Evolutionary conservation across 768 basidiomycete genomes (phyloP).

Genomic region (Trametes punicea): DNA sequence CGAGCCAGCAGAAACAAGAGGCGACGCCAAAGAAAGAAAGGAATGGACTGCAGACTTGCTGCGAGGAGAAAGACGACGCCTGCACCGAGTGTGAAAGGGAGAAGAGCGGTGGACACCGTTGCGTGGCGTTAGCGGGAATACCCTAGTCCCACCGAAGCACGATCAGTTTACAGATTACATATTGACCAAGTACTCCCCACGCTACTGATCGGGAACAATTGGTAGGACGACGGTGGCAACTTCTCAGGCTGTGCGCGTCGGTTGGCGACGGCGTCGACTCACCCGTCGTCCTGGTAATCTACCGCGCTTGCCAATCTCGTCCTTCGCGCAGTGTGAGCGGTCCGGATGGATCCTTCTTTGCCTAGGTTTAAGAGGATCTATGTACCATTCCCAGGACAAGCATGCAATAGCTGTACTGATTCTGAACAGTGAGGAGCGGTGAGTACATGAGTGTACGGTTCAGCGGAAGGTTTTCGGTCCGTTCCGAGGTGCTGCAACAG

Average conservation of each 20-base stretch:
- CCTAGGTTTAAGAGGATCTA: neutral
- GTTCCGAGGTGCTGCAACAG: no score
- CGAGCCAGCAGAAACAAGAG: constrained; percentile 22
- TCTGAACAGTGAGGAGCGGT: no score
- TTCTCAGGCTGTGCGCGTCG: constrained; percentile 10
- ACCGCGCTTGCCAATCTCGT: constrained; percentile 1
- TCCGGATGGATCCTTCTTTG: neutral
- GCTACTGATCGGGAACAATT: constrained; percentile 10
- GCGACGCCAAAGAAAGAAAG: constrained; percentile 30
- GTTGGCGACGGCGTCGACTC: constrained; percentile 8
- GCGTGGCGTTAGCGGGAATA: neutral
- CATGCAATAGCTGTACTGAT: no score
- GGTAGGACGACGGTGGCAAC: constrained; percentile 18
- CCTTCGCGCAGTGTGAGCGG: neutral
- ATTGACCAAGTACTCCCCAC: no score
- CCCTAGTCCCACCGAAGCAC: no score
- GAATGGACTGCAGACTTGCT: constrained; percentile 50
- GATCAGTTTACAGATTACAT: no score
- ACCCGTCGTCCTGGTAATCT: constrained; percentile 17
- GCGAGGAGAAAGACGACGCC: constrained; percentile 34
- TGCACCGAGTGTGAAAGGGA: constrained; percentile 26
- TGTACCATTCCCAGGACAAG: no score
- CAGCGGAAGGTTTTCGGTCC: no score
- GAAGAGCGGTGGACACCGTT: constrained; percentile 15
- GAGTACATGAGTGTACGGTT: no score